Evolutionary conservation across 768 basidiomycete genomes (phyloP), one percentile per base, ranked within the genome.

Genomic region (Aureoboletus auriporus): DNA sequence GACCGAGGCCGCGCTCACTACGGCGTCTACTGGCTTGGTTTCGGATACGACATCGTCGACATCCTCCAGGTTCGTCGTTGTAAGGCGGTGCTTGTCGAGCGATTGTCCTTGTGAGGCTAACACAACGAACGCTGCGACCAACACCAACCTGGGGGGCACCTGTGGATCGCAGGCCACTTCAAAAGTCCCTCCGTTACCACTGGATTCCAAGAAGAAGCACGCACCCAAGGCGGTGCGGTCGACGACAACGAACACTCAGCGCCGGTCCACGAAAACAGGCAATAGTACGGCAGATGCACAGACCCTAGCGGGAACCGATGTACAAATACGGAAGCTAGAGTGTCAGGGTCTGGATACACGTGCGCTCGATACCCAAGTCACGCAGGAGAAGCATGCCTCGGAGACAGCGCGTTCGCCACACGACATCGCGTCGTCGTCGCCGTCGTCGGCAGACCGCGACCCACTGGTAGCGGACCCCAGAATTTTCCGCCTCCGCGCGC

Each of bases 51-150:
- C 20, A 3, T 11, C 47, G 12, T 35, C 52, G 16, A 39, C 8
- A 28, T 39, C 50, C 2, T 29, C 53, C 11, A 40, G 14, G 42
- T n/a, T 56, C 31, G 8, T 56, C 33, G 40, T 59, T 6, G 29
- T 52, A 17, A 41, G 26, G 17, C 53, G 28, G 8, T 59, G 57
- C 34, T 23, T 59, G 41, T 41, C 44, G 5, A 29, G 34, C 12
- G 54, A 52, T 27, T 50, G 54, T 47, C 57, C 46, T 31, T 56
- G 57, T 7, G 58, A 52, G 23, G 50, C 39, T 3, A 48, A 51
- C 44, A 36, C 8, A 20, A 14, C 42, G 11, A 36, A 28, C 12
- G 12, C 12, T 10, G 17, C 27, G 8, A 23, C 33, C 37, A 38
- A 48, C 8, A 3, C 39, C 5, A 17, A 11, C 5, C 11, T 1